Evolutionary conservation across 148 eudicot species (phyloP).

Genomic region (Rhododendron mucronatum): DNA sequence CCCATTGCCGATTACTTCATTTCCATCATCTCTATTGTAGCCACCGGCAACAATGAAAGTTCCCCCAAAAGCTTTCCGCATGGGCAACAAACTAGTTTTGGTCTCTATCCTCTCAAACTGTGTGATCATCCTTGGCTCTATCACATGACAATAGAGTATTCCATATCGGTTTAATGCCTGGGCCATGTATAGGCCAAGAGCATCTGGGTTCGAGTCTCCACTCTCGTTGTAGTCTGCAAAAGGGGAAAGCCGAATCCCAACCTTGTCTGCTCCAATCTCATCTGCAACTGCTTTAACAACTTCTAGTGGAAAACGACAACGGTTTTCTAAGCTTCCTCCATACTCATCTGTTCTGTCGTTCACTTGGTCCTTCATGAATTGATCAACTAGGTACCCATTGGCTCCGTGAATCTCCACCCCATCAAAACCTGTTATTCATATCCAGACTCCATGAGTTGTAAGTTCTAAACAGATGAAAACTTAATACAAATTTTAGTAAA

Average conservation of each 20-base stretch:
- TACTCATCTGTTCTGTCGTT: conserved; percentile 24
- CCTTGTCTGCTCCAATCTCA: conserved; percentile 28
- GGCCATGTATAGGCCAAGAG: conserved; percentile 20
- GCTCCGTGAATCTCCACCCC: conserved; percentile 37
- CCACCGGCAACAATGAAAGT: neutral
- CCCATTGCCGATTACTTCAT: neutral
- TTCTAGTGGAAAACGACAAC: conserved; percentile 22
- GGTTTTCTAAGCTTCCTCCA: conserved; percentile 23
- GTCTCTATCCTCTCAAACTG: neutral
- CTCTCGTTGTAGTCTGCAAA: conserved; percentile 1
- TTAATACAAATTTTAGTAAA: neutral
- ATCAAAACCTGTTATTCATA: conserved; percentile 25
- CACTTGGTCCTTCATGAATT: conserved; percentile 25
- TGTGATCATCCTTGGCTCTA: conserved; percentile 20
- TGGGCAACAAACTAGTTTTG: neutral
- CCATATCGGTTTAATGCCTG: conserved; percentile 13
- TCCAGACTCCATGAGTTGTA: too few species aligned
- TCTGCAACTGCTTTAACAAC: conserved; percentile 18
- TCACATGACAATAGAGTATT: conserved; percentile 20
- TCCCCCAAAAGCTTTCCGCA: neutral
- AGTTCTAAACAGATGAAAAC: neutral
- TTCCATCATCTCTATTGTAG: neutral
- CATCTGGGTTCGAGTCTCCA: neutral
- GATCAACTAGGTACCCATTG: conserved; percentile 32
- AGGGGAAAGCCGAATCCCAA: conserved; percentile 26